phyloP scores from a whole-genome alignment of 495 filamentous ascomycete species.

The Patellaria atrata region DNA sequence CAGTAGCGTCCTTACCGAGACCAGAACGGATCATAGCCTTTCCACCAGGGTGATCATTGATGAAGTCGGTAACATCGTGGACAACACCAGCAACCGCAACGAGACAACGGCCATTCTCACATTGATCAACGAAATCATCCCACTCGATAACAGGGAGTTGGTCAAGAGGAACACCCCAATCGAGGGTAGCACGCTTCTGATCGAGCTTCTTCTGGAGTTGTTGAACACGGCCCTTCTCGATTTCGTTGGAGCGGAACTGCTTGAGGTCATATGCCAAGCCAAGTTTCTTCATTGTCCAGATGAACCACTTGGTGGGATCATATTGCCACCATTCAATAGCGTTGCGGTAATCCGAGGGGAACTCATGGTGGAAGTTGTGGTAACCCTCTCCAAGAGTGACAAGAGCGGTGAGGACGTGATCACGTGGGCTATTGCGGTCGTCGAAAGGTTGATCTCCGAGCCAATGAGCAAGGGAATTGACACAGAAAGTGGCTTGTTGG shows the following conservation, averaged over 20 bases:
- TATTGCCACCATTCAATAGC: slow-evolving; percentile 98
- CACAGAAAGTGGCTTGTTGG: slow-evolving; percentile 98
- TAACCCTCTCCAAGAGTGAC: slow-evolving; percentile 96
- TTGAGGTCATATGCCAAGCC: slow-evolving; percentile 92
- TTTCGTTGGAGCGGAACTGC: slow-evolving; percentile 95
- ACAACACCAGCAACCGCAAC: slow-evolving; percentile 87
- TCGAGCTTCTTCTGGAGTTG: slow-evolving; percentile 99
- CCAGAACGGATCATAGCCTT: slow-evolving; percentile 86
- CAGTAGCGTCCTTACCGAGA: slow-evolving; percentile 94
- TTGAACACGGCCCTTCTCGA: slow-evolving; percentile 96
- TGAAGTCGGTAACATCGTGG: slow-evolving; percentile 88
- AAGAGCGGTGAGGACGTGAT: slow-evolving; percentile 89
- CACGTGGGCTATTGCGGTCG: slow-evolving; percentile 94
- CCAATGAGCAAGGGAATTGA: slow-evolving; percentile 98
- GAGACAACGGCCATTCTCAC: slow-evolving; percentile 75
- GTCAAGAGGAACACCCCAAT: slow-evolving; percentile 93
- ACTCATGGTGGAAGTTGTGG: slow-evolving; percentile 99
- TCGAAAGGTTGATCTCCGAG: slow-evolving; percentile 98
- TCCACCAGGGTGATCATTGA: slow-evolving; percentile 94
- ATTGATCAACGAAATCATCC: slow-evolving; percentile 84
- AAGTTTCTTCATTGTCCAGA: slow-evolving; percentile 87
- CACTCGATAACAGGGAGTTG: slow-evolving; percentile 91
- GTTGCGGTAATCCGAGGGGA: slow-evolving; percentile 97
- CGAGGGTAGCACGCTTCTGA: slow-evolving; percentile 78
- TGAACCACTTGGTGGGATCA: slow-evolving; percentile 96